phyloP scores from a whole-genome alignment of 306 rosid species.

The Ceratonia siliqua region DNA sequence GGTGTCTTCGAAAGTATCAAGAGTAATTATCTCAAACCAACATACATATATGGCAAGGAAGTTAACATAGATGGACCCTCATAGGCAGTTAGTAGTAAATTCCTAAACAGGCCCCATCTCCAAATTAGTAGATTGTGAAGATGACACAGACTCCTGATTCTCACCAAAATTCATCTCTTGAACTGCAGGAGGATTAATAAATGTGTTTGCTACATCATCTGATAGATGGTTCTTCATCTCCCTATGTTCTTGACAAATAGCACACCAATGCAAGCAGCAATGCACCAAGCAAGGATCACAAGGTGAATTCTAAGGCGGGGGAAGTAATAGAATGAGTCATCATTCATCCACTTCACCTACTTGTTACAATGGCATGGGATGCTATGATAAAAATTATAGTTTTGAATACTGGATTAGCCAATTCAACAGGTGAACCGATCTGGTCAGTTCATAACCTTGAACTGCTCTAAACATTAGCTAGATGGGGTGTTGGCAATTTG shows the following conservation, averaged over 20 bases:
- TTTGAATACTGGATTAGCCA: no score
- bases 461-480: no score
- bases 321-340: background rate
- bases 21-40: no score
- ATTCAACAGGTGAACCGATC: no score
- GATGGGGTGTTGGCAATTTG: no score
- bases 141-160: conserved; percentile 25
- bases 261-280: conserved; percentile 59
- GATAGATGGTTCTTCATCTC: conserved; percentile 51
- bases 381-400: background rate
- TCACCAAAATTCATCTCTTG: conserved; percentile 46
- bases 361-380: background rate
- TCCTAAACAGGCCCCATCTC: conserved; percentile 43
- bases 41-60: no score
- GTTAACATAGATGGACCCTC: background rate
- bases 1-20: no score
- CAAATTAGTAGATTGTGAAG: conserved; percentile 26
- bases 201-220: conserved; percentile 28
- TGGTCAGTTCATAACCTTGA: no score
- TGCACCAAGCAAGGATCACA: conserved; percentile 60
- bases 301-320: conserved; percentile 41
- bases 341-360: background rate
- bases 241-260: conserved; percentile 55
- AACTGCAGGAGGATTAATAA: conserved; percentile 41
- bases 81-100: background rate